Conservation (phyloP, 2,329 filamentous ascomycete species). For the Fusarium oxysporum region DNA sequence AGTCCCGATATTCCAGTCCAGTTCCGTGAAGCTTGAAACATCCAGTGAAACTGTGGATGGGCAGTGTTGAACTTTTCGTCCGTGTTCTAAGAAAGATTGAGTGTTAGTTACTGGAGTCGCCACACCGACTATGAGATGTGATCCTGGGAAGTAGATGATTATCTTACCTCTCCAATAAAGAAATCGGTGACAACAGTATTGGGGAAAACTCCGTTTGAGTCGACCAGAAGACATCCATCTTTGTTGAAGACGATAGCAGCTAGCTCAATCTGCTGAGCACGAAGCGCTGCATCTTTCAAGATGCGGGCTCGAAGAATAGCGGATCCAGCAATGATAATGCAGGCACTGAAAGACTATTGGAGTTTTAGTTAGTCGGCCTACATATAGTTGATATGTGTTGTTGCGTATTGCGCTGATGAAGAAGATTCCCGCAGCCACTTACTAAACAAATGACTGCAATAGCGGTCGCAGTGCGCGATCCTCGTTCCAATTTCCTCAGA, state of each 20-base stretch:
- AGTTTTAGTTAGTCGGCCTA: background rate
- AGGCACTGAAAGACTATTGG: slow-evolving; percentile 69
- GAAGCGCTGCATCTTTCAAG: slow-evolving; percentile 64
- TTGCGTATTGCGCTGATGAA: too few relatives aligned
- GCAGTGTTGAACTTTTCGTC: slow-evolving; percentile 80
- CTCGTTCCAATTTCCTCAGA: slow-evolving; percentile 47
- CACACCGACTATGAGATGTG: too few relatives aligned
- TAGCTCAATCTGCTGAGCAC: slow-evolving; percentile 70
- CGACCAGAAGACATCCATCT: slow-evolving; percentile 76
- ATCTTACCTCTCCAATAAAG: slow-evolving; percentile 72
- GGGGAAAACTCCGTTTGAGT: slow-evolving; percentile 74
- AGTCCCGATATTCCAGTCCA: slow-evolving; percentile 77
- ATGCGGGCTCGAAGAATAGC: slow-evolving; percentile 66
- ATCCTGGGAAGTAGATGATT: too few relatives aligned
- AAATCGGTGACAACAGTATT: slow-evolving; percentile 82
- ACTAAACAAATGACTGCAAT: slow-evolving; percentile 81
- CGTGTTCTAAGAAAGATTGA: slow-evolving; percentile 49
- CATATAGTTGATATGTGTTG: background rate
- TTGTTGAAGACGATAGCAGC: slow-evolving; percentile 75
- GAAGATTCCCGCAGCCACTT: slow-evolving; percentile 44
- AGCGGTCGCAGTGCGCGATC: slow-evolving; percentile 70
- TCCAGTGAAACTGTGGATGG: slow-evolving; percentile 87
- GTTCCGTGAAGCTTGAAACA: slow-evolving; percentile 82
- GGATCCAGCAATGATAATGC: slow-evolving; percentile 67
- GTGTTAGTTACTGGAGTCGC: background rate